Percentiles rank a stretch among this genome's conserved stretches.
Evolutionary conservation across 2,329 filamentous ascomycete species (phyloP).

Genomic region (Xylaria digitata): DNA sequence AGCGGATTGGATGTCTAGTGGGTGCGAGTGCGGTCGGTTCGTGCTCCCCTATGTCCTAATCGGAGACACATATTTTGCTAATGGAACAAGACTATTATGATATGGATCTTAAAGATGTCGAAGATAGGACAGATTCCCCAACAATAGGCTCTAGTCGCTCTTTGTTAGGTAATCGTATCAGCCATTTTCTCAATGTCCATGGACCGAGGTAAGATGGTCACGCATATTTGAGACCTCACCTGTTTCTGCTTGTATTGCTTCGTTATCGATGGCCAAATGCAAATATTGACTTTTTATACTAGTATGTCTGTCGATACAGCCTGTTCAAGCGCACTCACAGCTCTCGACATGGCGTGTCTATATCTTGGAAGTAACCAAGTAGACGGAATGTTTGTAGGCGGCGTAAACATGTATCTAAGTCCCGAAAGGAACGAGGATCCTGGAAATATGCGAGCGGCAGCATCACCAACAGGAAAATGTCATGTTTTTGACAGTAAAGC

Average conservation of each 20-base stretch:
- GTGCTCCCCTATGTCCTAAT: neutral
- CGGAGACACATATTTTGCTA: neutral
- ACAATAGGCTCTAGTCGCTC: slow-evolving; percentile 41
- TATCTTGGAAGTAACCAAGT: slow-evolving; percentile 36
- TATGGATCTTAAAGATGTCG: slow-evolving; percentile 29
- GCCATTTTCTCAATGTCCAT: slow-evolving; percentile 50
- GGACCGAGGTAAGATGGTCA: slow-evolving; percentile 40
- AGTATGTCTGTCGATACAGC: slow-evolving; percentile 50
- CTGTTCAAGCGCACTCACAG: slow-evolving; percentile 49
- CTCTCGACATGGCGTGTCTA: slow-evolving; percentile 44
- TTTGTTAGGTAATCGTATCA: slow-evolving; percentile 49
- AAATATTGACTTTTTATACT: neutral
- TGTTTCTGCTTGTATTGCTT: neutral
- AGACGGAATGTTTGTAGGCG: slow-evolving; percentile 33
- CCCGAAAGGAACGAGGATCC: slow-evolving; percentile 31
- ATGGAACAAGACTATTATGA: slow-evolving; percentile 23
- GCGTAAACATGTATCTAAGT: slow-evolving; percentile 32
- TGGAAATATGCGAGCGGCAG: slow-evolving; percentile 18
- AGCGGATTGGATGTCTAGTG: slow-evolving; percentile 30
- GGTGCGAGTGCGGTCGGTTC: slow-evolving; percentile 25
- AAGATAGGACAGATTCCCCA: slow-evolving; percentile 41
- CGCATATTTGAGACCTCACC: neutral
- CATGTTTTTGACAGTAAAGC: slow-evolving; percentile 31
- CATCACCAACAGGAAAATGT: slow-evolving; percentile 18
- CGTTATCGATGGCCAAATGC: too few relatives aligned